Evolutionary conservation across 2,329 filamentous ascomycete genomes (phyloP).

Genomic region (Colletotrichum sublineola): DNA sequence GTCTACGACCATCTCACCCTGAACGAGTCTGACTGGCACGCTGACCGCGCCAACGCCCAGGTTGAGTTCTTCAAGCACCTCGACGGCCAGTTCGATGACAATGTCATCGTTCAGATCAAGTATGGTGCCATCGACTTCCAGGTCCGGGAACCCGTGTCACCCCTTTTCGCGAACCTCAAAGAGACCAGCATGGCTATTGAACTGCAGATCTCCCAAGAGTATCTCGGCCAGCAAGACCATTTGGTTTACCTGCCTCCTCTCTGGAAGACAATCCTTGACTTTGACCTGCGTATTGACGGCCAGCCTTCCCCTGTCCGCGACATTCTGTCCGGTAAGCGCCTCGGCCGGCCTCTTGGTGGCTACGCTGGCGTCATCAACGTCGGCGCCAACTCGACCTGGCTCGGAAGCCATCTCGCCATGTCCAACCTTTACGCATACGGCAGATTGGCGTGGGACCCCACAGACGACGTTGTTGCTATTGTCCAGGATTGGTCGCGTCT

Average conservation of each 20-base stretch:
- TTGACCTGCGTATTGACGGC: constrained; percentile 73
- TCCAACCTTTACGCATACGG: constrained; percentile 80
- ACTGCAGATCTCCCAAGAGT: constrained; percentile 77
- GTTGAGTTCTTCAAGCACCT: constrained; percentile 75
- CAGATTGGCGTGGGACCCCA: constrained; percentile 74
- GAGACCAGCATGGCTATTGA: constrained; percentile 69
- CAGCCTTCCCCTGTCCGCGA: constrained; percentile 69
- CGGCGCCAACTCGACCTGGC: constrained; percentile 75
- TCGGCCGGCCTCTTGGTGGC: constrained; percentile 69
- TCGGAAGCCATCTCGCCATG: constrained; percentile 78
- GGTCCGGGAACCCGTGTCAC: constrained; percentile 75
- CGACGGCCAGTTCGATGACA: constrained; percentile 76
- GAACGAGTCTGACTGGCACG: constrained; percentile 71
- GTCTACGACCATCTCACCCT: constrained; percentile 69
- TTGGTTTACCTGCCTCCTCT: constrained; percentile 76
- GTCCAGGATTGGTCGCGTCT: constrained; percentile 76
- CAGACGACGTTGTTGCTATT: constrained; percentile 60
- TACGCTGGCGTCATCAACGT: constrained; percentile 78
- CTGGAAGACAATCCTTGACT: constrained; percentile 77
- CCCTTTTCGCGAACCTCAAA: constrained; percentile 68
- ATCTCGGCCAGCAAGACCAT: constrained; percentile 78
- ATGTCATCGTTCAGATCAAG: constrained; percentile 80
- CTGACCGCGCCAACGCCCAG: constrained; percentile 77
- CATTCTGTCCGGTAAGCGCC: constrained; percentile 71
- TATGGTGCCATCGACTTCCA: constrained; percentile 83